Percentiles rank a stretch among this genome's conserved stretches.
phyloP scores from a whole-genome alignment of 345 rosid species.

The Eucalyptus cloeziana region DNA sequence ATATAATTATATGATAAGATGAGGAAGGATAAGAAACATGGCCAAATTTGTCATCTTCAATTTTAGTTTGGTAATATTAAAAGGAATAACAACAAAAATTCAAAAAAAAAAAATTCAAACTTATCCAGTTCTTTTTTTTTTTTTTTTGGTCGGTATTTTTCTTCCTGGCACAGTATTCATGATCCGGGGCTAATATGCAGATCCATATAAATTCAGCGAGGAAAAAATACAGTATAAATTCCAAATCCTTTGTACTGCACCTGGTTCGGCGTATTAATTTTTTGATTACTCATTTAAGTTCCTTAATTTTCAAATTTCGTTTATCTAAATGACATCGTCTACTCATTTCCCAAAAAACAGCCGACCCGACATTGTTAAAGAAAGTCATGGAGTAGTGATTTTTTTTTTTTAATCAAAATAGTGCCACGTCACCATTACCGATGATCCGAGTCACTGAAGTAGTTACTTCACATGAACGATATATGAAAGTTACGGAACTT shows the following conservation, averaged over 20 bases:
- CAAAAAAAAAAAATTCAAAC: neutral
- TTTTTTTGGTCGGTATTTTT: neutral
- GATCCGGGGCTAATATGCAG: neutral
- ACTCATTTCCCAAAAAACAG: neutral
- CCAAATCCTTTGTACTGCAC: neutral
- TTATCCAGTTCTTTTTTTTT: too few relatives aligned
- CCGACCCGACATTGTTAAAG: neutral
- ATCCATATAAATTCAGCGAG: neutral
- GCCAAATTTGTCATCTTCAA: neutral
- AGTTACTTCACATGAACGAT: neutral
- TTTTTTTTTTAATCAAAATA: neutral
- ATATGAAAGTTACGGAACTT: neutral
- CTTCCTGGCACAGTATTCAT: neutral
- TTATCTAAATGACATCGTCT: neutral
- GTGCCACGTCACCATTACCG: neutral
- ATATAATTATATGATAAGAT: neutral
- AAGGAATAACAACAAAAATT: neutral
- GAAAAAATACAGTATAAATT: neutral
- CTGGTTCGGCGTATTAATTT: neutral
- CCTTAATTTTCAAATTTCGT: neutral
- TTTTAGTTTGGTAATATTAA: neutral
- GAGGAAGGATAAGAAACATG: neutral
- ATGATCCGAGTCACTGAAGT: neutral
- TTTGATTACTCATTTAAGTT: neutral
- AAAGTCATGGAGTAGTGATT: neutral